Evolutionary conservation across 2,329 filamentous ascomycete species (phyloP), one percentile per base, ranked within the genome.

Genomic region (Fusarium newnesense): DNA sequence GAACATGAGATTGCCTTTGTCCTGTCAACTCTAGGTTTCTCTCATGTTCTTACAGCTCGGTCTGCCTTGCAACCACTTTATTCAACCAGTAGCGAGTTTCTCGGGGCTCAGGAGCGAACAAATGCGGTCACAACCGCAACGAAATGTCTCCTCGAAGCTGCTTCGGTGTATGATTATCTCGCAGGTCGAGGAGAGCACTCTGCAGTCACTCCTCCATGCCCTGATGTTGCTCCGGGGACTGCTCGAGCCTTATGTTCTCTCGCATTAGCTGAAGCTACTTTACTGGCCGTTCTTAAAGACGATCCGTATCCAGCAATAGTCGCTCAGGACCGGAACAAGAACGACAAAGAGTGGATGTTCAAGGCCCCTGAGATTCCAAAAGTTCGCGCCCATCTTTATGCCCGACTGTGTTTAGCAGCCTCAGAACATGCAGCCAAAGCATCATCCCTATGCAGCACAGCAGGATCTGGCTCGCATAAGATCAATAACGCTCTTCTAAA

Each of bases 271-370:
- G 96, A 98, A 82, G 95, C 95, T 1, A 98, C 95, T 0, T 87
- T 98, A 3, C 88, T 98, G 3, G 94, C 94, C 1, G 94, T 98
- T 2, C 82, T 97, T 56, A 98, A 98, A 77, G 96, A 98, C 79
- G 96, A 99, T 78, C 95, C 96, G 0, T 98, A 98, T 78, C 93
- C 96, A 2, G 91, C 93, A 4, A 89, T 92, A 11, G 92, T 97
- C 5, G 91, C 94, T 2, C 94, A 97, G 77, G 90, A 92, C 64
- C 89, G 95, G 53, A 97, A 97, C 79, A 90, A 92, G 60, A 91
- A 92, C 75, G 94, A 95, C 81, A 94, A 89, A 69, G 96, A 98
- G 75, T 99, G 96, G 96, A 98, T 98, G 95, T 97, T 96, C 81
- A 94, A 93, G 77, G 89, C 94, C 0, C 94, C 96, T 2, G 91